Evolutionary conservation across 2,329 filamentous ascomycete species (phyloP).

Genomic region (Epicoccum nigrum): DNA sequence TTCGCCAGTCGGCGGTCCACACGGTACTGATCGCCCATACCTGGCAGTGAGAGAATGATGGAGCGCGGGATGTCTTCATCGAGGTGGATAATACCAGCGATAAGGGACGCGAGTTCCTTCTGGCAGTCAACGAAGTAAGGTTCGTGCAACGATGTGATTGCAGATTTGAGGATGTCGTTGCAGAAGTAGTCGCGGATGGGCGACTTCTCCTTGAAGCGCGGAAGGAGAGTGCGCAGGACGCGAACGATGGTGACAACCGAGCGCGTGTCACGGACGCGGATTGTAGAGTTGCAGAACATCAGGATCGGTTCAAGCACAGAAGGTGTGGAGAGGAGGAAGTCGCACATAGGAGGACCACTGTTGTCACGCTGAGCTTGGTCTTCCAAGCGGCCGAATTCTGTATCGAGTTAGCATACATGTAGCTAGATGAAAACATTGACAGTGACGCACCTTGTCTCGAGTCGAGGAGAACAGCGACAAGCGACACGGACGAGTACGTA

Average conservation of each 20-base stretch:
- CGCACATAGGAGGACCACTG: conserved; percentile 69
- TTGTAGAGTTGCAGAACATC: conserved; percentile 87
- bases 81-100: conserved; percentile 80
- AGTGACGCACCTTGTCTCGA: conserved; percentile 53
- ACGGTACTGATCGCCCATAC: conserved; percentile 67
- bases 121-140: conserved; percentile 97
- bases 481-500: conserved; percentile 88
- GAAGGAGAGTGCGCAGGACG: conserved; percentile 83
- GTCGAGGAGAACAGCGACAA: conserved; percentile 88
- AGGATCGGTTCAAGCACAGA: conserved; percentile 85
- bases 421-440: neutral
- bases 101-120: conserved; percentile 85
- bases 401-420: neutral
- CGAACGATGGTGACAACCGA: conserved; percentile 86
- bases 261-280: conserved; percentile 86
- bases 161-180: conserved; percentile 85
- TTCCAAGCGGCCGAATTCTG: conserved; percentile 41
- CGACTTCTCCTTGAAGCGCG: conserved; percentile 69
- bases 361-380: conserved; percentile 44
- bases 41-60: conserved; percentile 80
- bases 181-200: conserved; percentile 86
- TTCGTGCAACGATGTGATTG: conserved; percentile 89
- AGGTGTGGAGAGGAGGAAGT: conserved; percentile 80
- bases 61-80: conserved; percentile 76
- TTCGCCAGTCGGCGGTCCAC: conserved; percentile 62